Evolutionary conservation across 2,329 filamentous ascomycete species (phyloP).

Genomic region (Zalaria obscura): DNA sequence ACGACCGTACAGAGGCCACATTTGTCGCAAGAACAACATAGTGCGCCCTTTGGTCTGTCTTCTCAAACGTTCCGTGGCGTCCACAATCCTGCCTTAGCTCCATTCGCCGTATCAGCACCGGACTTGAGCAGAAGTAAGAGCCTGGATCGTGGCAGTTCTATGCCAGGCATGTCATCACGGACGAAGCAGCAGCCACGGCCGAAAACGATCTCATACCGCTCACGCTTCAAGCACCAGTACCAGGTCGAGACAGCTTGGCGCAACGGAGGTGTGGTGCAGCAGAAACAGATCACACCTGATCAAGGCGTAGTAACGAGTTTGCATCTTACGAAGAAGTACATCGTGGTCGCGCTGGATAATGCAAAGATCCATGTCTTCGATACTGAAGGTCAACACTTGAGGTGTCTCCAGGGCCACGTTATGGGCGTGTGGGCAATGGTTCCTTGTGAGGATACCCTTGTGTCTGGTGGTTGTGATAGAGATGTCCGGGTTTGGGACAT

Average conservation of each 20-base stretch:
- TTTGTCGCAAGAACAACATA: not conserved
- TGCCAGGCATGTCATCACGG: conserved; percentile 16
- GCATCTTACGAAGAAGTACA: conserved; percentile 88
- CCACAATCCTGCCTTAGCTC: conserved; percentile 11
- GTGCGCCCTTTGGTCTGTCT: not conserved
- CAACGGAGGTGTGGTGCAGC: conserved; percentile 71
- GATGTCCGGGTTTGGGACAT: conserved; percentile 97
- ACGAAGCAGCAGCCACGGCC: conserved; percentile 32
- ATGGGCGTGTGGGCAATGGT: conserved; percentile 99
- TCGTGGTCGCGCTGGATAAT: conserved; percentile 93
- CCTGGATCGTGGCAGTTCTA: conserved; percentile 35
- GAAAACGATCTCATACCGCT: conserved; percentile 74
- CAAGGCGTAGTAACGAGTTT: conserved; percentile 93
- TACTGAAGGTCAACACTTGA: conserved; percentile 73
- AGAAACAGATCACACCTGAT: conserved; percentile 85
- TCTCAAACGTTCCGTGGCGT: not conserved
- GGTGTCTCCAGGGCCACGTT: conserved; percentile 84
- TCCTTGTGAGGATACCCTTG: conserved; percentile 86
- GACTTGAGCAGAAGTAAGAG: conserved; percentile 37
- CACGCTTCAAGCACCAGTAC: conserved; percentile 95
- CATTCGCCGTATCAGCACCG: conserved; percentile 26
- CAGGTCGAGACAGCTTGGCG: conserved; percentile 96
- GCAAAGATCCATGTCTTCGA: conserved; percentile 98
- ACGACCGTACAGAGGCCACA: not conserved
- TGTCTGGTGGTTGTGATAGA: conserved; percentile 90